These are phyloP conservation scores for Lasiodiplodia citricola DNA, from an alignment of 2,329 filamentous ascomycete species.

Conservation along the genomic window DNA sequence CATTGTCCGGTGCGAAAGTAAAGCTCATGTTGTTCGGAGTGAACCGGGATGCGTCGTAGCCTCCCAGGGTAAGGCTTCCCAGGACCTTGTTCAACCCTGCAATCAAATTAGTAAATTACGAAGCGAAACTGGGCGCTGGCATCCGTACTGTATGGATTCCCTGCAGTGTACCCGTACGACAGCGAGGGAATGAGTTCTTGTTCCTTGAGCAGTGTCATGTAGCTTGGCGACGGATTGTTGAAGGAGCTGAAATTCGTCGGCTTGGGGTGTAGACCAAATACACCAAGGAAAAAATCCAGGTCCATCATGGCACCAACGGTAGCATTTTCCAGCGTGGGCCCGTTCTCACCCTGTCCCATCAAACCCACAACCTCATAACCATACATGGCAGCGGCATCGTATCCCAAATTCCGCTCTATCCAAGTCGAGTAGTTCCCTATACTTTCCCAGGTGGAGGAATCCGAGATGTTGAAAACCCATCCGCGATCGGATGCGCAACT, in stretches of 20 bases:
- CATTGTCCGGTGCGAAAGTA: conserved; percentile 37
- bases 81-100: conserved; percentile 33
- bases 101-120: not conserved
- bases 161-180: conserved; percentile 50
- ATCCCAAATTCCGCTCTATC: conserved; percentile 35
- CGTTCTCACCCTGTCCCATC: conserved; percentile 36
- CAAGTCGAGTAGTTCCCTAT: conserved; percentile 40
- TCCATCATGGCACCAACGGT: conserved; percentile 44
- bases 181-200: conserved; percentile 40
- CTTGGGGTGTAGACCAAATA: conserved; percentile 44
- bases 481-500: conserved; percentile 34
- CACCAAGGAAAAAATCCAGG: conserved; percentile 45
- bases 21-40: conserved; percentile 35
- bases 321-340: conserved; percentile 38
- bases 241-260: conserved; percentile 47
- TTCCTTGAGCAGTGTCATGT: conserved; percentile 40
- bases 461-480: conserved; percentile 37
- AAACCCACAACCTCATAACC: conserved; percentile 44
- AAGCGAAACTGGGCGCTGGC: not conserved
- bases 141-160: conserved; percentile 37
- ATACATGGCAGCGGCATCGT: conserved; percentile 39
- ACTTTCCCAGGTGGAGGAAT: conserved; percentile 40
- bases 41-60: conserved; percentile 44
- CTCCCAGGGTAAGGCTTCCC: conserved; percentile 46
- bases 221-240: conserved; percentile 39